Conservation (phyloP, 306 rosid species). For the Prosopis cineraria region DNA sequence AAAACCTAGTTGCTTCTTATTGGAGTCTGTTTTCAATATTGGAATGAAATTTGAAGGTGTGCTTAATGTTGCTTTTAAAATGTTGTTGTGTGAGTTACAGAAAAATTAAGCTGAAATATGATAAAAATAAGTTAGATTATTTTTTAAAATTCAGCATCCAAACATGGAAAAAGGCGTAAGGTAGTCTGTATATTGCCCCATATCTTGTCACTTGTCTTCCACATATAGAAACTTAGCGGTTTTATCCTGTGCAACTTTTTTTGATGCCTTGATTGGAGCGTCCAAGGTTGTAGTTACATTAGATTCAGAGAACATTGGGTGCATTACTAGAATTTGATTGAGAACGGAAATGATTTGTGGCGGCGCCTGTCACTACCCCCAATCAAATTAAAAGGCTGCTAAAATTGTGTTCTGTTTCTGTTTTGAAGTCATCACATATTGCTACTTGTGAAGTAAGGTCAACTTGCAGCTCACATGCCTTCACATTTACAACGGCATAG, state of each 20-base stretch:
- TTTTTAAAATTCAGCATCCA: not conserved
- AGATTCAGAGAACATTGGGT: not conserved
- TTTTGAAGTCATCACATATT: not conserved
- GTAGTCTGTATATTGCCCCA: not conserved
- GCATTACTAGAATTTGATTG: not conserved
- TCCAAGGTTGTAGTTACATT: not conserved
- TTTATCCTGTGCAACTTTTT: not conserved
- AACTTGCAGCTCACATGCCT: not conserved
- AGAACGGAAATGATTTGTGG: not conserved
- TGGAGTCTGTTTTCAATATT: not conserved
- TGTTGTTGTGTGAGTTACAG: not conserved
- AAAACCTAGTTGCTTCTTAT: not conserved
- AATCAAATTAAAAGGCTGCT: not conserved
- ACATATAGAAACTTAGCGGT: not conserved
- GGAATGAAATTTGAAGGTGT: not conserved
- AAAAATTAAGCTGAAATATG: constrained; percentile 2
- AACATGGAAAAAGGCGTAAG: not conserved
- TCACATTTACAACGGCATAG: not conserved
- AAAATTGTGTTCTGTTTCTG: not conserved
- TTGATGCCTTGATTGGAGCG: not conserved
- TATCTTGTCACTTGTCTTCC: not conserved
- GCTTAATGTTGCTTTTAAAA: constrained; percentile 9
- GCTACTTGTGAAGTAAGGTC: not conserved
- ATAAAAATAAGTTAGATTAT: not conserved
- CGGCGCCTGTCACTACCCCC: not conserved